A percentile compares a stretch with the other conserved stretches of the same genome.
These are phyloP conservation scores for Sphagnum fallax DNA, from an alignment of 228 moss, liverwort and hornwort genomes.

Conservation along the genomic window DNA sequence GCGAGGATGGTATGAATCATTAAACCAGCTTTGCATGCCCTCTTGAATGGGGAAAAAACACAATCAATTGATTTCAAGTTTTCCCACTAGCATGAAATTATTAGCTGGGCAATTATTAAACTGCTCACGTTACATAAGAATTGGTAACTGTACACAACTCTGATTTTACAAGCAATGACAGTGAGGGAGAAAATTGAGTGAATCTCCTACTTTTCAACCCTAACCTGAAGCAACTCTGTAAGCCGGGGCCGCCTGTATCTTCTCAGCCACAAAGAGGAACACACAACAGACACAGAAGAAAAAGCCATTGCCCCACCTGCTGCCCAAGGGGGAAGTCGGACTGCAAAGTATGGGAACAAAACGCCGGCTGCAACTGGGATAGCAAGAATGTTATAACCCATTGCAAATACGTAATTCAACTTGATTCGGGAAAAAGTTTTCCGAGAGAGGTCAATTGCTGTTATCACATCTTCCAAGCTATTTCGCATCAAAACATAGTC, in stretches of 20 bases:
- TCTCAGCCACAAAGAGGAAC: constrained; percentile 83
- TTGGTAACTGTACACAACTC: too few species aligned
- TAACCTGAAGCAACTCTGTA: constrained; percentile 83
- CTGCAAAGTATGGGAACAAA: constrained; percentile 49
- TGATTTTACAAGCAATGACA: too few species aligned
- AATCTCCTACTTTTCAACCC: constrained; percentile 45
- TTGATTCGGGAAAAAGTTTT: constrained; percentile 83
- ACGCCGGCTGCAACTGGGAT: constrained; percentile 84
- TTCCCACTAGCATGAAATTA: too few species aligned
- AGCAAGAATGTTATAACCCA: constrained; percentile 86
- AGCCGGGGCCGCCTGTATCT: constrained; percentile 67
- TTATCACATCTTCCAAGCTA: constrained; percentile 89
- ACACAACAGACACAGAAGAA: constrained; percentile 88
- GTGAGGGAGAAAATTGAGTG: too few species aligned
- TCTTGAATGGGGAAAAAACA: too few species aligned
- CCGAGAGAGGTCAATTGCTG: constrained; percentile 80
- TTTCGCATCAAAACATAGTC: constrained; percentile 86
- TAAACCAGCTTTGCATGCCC: too few species aligned
- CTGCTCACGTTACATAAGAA: too few species aligned
- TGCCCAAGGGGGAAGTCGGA: constrained; percentile 82
- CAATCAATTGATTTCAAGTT: too few species aligned
- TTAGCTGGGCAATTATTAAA: too few species aligned
- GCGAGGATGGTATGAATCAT: too few species aligned
- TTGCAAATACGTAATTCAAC: constrained; percentile 75
- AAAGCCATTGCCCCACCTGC: constrained; percentile 91